phyloP scores from a whole-genome alignment of 148 eudicot genomes.

The Arbutus unedo region DNA sequence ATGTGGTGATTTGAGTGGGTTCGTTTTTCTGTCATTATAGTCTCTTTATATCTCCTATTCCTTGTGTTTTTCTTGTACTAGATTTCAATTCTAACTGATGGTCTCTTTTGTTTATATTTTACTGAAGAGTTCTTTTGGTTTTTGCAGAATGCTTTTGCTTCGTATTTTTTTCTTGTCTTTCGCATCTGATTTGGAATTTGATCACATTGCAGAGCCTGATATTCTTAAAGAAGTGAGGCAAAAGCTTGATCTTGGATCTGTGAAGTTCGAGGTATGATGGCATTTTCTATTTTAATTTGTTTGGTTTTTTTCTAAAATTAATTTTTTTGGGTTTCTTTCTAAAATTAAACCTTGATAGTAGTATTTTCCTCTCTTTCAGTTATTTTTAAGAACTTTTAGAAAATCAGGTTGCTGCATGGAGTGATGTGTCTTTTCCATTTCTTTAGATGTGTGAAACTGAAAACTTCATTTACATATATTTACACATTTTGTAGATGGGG shows the following conservation, averaged over 20 bases:
- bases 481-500: neutral
- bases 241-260: conserved; percentile 85
- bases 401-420: neutral
- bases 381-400: neutral
- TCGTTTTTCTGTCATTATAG: neutral
- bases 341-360: neutral
- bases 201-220: conserved; percentile 73
- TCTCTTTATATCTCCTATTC: neutral
- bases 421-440: neutral
- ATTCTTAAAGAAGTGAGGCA: conserved; percentile 91
- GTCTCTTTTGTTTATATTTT: neutral
- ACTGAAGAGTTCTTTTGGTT: neutral
- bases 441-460: no score
- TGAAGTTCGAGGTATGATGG: conserved; percentile 80
- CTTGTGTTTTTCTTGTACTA: neutral
- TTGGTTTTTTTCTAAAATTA: neutral
- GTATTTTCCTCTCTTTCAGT: neutral
- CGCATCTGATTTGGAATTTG: conserved; percentile 12
- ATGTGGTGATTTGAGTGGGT: neutral
- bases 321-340: conserved; percentile 8
- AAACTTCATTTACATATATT: neutral
- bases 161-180: conserved; percentile 9
- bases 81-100: neutral
- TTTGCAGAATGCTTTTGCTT: neutral
- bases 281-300: neutral